Conservation (phyloP, 176 grass and related monocot genomes). For the Canna indica region DNA sequence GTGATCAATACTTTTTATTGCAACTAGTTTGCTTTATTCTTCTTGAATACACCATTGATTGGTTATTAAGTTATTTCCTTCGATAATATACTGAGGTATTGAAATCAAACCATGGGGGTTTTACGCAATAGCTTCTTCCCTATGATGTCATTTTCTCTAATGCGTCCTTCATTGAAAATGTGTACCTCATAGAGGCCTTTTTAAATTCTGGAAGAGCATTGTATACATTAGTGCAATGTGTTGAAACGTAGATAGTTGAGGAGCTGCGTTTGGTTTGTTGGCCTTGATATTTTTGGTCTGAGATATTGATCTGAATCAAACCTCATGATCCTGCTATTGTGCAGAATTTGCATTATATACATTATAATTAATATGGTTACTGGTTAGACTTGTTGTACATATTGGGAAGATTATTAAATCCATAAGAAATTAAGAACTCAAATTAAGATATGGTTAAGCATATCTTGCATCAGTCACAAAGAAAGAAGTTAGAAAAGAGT, state of each 20-base stretch:
- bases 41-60: neutral
- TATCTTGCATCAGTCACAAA: neutral
- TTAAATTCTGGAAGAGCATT: neutral
- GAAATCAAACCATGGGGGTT: neutral
- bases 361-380: neutral
- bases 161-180: neutral
- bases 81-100: neutral
- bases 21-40: neutral
- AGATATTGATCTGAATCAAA: slow-evolving; percentile 1
- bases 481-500: neutral
- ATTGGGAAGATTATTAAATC: neutral
- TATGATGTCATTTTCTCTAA: neutral
- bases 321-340: neutral
- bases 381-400: neutral
- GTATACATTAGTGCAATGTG: neutral
- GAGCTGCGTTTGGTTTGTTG: neutral
- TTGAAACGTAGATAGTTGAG: neutral
- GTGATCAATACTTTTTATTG: neutral
- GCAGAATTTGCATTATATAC: neutral
- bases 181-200: neutral
- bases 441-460: neutral
- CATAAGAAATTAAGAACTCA: neutral
- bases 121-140: neutral
- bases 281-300: neutral
- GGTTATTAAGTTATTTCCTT: neutral